Conservation (phyloP, 2,329 filamentous ascomycete genomes). For the Verticillium klebahnii region DNA sequence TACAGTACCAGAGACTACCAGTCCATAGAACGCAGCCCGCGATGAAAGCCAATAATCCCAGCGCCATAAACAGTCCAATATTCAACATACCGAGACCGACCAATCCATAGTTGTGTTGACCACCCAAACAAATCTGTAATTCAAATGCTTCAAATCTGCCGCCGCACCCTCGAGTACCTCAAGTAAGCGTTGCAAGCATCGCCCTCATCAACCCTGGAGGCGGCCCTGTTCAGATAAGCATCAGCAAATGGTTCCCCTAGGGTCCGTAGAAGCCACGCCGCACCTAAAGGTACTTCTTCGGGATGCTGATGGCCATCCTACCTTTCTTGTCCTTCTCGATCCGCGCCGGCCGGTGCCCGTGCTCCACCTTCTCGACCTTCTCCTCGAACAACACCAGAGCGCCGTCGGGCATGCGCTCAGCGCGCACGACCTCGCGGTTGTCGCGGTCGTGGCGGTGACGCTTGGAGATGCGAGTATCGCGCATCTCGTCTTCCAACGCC, state of each 20-base stretch:
- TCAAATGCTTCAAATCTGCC: not conserved
- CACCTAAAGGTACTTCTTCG: slow-evolving; percentile 62
- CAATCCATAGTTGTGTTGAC: not conserved
- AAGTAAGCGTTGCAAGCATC: slow-evolving; percentile 69
- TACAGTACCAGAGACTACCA: not conserved
- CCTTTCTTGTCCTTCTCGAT: slow-evolving; percentile 92
- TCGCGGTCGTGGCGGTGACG: slow-evolving; percentile 26
- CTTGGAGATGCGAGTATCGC: slow-evolving; percentile 18
- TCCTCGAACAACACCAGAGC: slow-evolving; percentile 62
- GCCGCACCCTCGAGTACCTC: slow-evolving; percentile 13
- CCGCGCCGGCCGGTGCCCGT: slow-evolving; percentile 53
- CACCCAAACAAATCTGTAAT: not conserved
- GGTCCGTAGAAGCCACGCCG: slow-evolving; percentile 21
- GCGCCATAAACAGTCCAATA: not conserved
- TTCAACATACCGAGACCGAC: not conserved
- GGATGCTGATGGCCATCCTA: slow-evolving; percentile 86
- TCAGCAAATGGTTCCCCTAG: slow-evolving; percentile 14
- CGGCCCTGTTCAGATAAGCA: slow-evolving; percentile 44
- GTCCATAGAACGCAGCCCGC: not conserved
- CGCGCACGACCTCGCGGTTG: slow-evolving; percentile 50
- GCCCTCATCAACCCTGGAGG: slow-evolving; percentile 60
- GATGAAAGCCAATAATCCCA: not conserved
- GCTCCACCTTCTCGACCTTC: slow-evolving; percentile 49
- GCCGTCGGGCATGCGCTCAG: slow-evolving; percentile 55
- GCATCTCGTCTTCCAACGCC: slow-evolving; percentile 61